Evolutionary conservation across 2,329 filamentous ascomycete species (phyloP).

Genomic region (Keithomyces neogunnii): DNA sequence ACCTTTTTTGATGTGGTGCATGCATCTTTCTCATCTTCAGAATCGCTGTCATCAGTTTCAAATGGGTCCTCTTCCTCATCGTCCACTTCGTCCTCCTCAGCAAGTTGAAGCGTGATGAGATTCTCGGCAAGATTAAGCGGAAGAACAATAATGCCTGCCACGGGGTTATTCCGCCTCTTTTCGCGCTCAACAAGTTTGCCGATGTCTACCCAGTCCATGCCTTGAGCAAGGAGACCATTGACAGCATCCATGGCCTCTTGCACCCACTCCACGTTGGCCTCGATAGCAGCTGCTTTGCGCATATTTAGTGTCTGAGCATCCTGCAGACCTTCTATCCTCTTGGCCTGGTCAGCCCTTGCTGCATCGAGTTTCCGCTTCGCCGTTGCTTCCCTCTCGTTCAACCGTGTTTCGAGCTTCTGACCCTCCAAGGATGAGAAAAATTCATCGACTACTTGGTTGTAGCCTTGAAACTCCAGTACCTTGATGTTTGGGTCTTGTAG

Average conservation of each 20-base stretch:
- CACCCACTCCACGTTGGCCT: slow-evolving; percentile 83
- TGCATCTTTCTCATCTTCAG: slow-evolving; percentile 22
- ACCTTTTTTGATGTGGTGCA: slow-evolving; percentile 22
- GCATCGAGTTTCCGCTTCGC: slow-evolving; percentile 80
- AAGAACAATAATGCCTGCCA: slow-evolving; percentile 78
- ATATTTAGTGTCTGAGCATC: slow-evolving; percentile 74
- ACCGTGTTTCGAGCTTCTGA: slow-evolving; percentile 76
- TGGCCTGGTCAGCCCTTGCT: slow-evolving; percentile 75
- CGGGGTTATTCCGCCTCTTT: slow-evolving; percentile 69
- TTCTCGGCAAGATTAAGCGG: slow-evolving; percentile 89
- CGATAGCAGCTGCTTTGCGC: slow-evolving; percentile 81
- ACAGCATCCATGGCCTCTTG: slow-evolving; percentile 90
- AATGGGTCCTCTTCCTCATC: slow-evolving; percentile 50
- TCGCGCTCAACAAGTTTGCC: slow-evolving; percentile 82
- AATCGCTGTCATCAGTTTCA: slow-evolving; percentile 59
- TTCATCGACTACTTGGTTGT: slow-evolving; percentile 90
- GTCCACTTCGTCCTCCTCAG: slow-evolving; percentile 58
- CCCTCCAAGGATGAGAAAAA: slow-evolving; percentile 97
- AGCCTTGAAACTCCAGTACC: slow-evolving; percentile 71
- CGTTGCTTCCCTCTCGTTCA: slow-evolving; percentile 72
- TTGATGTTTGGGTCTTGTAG: slow-evolving; percentile 55
- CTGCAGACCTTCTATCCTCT: slow-evolving; percentile 76
- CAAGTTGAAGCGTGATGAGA: slow-evolving; percentile 69
- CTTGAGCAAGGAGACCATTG: slow-evolving; percentile 82
- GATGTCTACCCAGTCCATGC: slow-evolving; percentile 97